A percentile compares a stretch with the other conserved stretches of the same genome.
These are phyloP conservation scores for Colletotrichum noveboracense DNA, from an alignment of 2,329 filamentous ascomycete species.

Conservation along the genomic window DNA sequence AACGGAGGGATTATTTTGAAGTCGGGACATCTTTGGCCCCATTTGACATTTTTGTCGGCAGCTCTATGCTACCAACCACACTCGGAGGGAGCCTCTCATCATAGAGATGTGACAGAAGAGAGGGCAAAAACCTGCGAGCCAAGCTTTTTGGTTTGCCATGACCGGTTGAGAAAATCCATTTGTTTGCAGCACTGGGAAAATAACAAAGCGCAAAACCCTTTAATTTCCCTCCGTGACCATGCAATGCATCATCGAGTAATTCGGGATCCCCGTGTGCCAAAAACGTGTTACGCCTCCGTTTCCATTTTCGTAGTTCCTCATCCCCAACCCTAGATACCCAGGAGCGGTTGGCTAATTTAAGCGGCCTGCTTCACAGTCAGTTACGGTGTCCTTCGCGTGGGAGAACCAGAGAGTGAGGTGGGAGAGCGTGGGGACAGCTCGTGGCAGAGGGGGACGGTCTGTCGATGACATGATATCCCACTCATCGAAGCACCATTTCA, in stretches of 20 bases:
- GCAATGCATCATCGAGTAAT: slow-evolving; percentile 24
- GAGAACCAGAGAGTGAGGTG: neutral
- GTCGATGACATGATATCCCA: neutral
- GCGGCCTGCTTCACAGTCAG: slow-evolving; percentile 5
- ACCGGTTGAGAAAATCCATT: slow-evolving; percentile 23
- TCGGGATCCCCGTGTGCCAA: slow-evolving; percentile 23
- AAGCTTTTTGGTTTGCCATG: slow-evolving; percentile 19
- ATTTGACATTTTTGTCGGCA: slow-evolving; percentile 20
- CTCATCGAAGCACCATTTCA: neutral
- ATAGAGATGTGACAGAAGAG: neutral
- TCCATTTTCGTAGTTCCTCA: slow-evolving; percentile 21
- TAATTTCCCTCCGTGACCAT: slow-evolving; percentile 23
- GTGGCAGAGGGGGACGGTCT: neutral
- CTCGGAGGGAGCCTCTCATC: slow-evolving; percentile 14
- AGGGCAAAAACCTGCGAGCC: slow-evolving; percentile 8
- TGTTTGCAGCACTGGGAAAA: slow-evolving; percentile 21
- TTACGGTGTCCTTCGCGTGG: neutral
- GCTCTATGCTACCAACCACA: slow-evolving; percentile 21
- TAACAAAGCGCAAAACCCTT: slow-evolving; percentile 22
- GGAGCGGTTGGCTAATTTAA: slow-evolving; percentile 18
- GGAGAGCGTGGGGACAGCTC: neutral
- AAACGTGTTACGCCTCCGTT: slow-evolving; percentile 24
- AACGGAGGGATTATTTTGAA: neutral
- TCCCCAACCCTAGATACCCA: slow-evolving; percentile 22
- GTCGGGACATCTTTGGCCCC: slow-evolving; percentile 20